Evolutionary conservation across 176 grass and related monocot species (phyloP).

Genomic region (Rhynchospora breviuscula): DNA sequence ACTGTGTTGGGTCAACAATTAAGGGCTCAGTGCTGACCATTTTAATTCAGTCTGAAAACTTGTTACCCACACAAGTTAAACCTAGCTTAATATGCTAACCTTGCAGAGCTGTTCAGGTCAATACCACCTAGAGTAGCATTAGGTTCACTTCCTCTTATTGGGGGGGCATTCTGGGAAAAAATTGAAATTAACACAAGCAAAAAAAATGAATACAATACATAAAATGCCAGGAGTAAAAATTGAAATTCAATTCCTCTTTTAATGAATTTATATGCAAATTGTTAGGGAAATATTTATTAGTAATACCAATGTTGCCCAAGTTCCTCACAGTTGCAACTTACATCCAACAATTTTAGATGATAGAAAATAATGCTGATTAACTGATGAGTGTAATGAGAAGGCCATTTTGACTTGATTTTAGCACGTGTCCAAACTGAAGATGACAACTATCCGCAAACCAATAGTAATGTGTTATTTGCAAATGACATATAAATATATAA

Average conservation of each 20-base stretch:
- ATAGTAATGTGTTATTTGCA: not conserved
- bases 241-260: not conserved
- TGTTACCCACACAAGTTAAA: not conserved
- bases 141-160: conserved; percentile 65
- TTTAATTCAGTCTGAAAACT: not conserved
- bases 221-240: not conserved
- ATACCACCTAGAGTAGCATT: conserved; percentile 85
- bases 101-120: conserved; percentile 92
- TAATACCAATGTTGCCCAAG: not conserved
- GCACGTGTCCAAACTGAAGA: not conserved
- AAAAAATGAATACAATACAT: not conserved
- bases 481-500: conserved; percentile 12
- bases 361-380: not conserved
- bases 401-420: not conserved
- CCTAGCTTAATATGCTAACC: conserved; percentile 38
- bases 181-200: conserved; percentile 7
- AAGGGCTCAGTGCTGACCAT: not conserved
- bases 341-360: not conserved
- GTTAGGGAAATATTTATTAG: not conserved
- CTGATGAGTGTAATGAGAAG: not conserved
- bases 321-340: not conserved
- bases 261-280: not conserved
- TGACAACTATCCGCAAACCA: not conserved
- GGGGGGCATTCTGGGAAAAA: conserved; percentile 60
- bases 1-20: not conserved